A percentile compares a stretch with the other conserved stretches of the same genome.
Evolutionary conservation across 2,329 filamentous ascomycete genomes (phyloP).

Genomic region (Trichoderma semiorbis): DNA sequence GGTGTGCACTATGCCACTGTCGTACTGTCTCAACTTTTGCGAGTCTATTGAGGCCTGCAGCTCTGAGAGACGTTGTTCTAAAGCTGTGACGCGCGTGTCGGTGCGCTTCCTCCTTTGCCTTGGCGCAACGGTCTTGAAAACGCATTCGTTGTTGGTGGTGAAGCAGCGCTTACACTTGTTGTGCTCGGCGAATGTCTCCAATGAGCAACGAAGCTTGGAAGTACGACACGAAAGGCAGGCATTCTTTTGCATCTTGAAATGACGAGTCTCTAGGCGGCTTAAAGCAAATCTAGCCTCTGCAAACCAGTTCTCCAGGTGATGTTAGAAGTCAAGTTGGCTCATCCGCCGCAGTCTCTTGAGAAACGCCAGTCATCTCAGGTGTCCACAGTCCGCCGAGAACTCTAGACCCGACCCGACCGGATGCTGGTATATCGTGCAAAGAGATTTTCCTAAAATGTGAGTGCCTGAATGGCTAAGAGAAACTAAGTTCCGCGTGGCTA

Average conservation of each 20-base stretch:
- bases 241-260: neutral
- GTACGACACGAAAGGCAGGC: neutral
- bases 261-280: neutral
- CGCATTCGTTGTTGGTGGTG: neutral
- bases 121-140: neutral
- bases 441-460: too few relatives aligned
- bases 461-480: neutral
- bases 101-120: neutral
- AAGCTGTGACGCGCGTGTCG: neutral
- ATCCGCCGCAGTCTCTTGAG: neutral
- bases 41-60: neutral
- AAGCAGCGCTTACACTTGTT: neutral
- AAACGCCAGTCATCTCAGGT: neutral
- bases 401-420: neutral
- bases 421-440: neutral
- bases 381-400: neutral
- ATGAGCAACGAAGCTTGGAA: neutral
- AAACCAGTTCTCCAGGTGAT: neutral
- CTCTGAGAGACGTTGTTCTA: neutral
- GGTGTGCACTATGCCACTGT: neutral
- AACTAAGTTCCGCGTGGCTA: neutral
- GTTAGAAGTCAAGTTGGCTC: neutral
- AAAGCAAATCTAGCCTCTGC: neutral
- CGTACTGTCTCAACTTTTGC: neutral
- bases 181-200: neutral